A percentile compares a stretch with the other conserved stretches of the same genome.
These are phyloP conservation scores for Globisporangium perplexum DNA, from an alignment of 352 stramenopile species.

Conservation along the genomic window DNA sequence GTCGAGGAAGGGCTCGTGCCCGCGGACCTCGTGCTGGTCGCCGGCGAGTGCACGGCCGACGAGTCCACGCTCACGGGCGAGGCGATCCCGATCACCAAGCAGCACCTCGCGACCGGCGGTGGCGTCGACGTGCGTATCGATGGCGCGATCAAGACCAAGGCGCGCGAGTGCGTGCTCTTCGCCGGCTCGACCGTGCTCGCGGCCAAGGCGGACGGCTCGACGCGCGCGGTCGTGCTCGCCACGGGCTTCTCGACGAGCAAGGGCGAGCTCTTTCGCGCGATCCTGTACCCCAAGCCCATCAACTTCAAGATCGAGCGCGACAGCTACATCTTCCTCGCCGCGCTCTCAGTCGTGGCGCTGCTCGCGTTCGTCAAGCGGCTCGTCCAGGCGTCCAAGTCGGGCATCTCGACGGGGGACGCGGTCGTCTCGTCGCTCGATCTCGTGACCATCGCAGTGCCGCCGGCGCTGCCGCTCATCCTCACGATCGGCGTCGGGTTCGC, in stretches of 20 bases:
- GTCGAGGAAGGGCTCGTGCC: slow-evolving; percentile 58
- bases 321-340: slow-evolving; percentile 52
- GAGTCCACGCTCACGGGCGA: slow-evolving; percentile 78
- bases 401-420: slow-evolving; percentile 15
- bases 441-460: slow-evolving; percentile 56
- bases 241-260: slow-evolving; percentile 67
- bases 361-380: slow-evolving; percentile 50
- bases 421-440: slow-evolving; percentile 39
- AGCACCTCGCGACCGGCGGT: slow-evolving; percentile 9
- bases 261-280: slow-evolving; percentile 62
- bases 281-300: slow-evolving; percentile 53
- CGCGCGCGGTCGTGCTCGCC: slow-evolving; percentile 45
- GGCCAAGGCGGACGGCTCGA: slow-evolving; percentile 20
- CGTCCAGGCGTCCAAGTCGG: slow-evolving; percentile 24
- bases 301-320: slow-evolving; percentile 63
- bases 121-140: slow-evolving; percentile 20
- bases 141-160: slow-evolving; percentile 29
- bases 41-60: slow-evolving; percentile 62
- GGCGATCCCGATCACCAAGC: slow-evolving; percentile 75
- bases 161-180: slow-evolving; percentile 49
- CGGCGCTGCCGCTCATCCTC: slow-evolving; percentile 50
- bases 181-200: slow-evolving; percentile 53
- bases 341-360: slow-evolving; percentile 38
- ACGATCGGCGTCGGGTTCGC: slow-evolving; percentile 52
- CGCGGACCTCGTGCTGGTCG: slow-evolving; percentile 55